Percentiles rank a stretch among this genome's conserved stretches.
These are phyloP conservation scores for Nicotiana knightiana DNA, from an alignment of 257 asterid genomes.

Conservation along the genomic window DNA sequence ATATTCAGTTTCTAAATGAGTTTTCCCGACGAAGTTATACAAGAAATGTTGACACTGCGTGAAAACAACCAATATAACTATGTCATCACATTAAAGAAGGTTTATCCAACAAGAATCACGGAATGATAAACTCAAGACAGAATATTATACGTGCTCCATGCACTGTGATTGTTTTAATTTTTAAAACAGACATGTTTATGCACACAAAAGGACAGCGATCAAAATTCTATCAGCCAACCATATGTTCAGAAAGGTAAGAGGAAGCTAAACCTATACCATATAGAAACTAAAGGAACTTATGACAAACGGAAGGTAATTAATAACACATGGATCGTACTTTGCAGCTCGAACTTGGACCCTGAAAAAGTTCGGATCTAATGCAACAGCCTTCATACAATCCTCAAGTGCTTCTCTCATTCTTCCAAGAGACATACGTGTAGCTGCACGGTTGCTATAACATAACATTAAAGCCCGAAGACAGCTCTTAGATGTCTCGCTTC, in stretches of 20 bases:
- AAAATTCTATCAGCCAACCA: neutral
- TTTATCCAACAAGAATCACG: neutral
- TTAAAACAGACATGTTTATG: neutral
- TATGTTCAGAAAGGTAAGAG: neutral
- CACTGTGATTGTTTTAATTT: neutral
- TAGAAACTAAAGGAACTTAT: neutral
- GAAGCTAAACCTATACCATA: neutral
- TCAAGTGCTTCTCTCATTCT: conserved; percentile 81
- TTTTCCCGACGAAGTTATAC: neutral
- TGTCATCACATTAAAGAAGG: neutral
- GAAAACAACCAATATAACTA: neutral
- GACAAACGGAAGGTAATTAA: neutral
- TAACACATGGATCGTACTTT: conserved; percentile 45
- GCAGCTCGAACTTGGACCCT: conserved; percentile 93
- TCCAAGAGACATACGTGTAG: conserved; percentile 89
- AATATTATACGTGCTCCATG: neutral
- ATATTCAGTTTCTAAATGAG: neutral
- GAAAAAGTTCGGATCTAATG: conserved; percentile 72
- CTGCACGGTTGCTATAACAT: conserved; percentile 98
- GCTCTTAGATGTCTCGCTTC: conserved; percentile 62
- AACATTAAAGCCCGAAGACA: conserved; percentile 74
- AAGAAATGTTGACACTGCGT: neutral
- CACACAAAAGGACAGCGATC: neutral
- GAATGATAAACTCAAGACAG: neutral
- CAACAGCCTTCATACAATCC: conserved; percentile 79